Conservation (phyloP, 768 basidiomycete species). For the Kwoniella newhampshirensis region DNA sequence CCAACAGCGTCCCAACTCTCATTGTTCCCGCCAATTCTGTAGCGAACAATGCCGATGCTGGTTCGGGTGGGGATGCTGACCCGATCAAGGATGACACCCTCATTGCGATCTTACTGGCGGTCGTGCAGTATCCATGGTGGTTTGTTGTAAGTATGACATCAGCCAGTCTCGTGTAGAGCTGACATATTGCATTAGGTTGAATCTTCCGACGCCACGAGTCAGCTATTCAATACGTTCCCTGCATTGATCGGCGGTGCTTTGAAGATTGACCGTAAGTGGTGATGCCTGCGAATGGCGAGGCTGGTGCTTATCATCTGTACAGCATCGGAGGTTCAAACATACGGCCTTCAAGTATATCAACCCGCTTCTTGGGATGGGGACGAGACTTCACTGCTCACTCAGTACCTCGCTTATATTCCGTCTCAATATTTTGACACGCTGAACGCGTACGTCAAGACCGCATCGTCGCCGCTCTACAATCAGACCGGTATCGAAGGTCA, state of each 20-base stretch:
- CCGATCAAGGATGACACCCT: constrained; percentile 40
- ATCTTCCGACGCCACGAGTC: constrained; percentile 63
- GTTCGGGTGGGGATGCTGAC: constrained; percentile 28
- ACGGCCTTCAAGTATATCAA: constrained; percentile 69
- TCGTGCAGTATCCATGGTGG: constrained; percentile 47
- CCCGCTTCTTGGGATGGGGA: constrained; percentile 65
- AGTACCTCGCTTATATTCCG: constrained; percentile 73
- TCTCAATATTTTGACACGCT: constrained; percentile 61
- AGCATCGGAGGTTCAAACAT: constrained; percentile 57
- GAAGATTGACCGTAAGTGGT: constrained; percentile 56
- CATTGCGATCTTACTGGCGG: constrained; percentile 46
- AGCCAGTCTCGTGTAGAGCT: neutral
- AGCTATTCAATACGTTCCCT: constrained; percentile 76
- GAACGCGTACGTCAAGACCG: constrained; percentile 64
- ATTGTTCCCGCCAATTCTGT: constrained; percentile 51
- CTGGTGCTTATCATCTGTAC: constrained; percentile 12
- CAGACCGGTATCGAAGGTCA: constrained; percentile 58
- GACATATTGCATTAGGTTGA: constrained; percentile 44
- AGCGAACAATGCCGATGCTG: constrained; percentile 36
- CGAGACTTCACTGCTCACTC: constrained; percentile 61
- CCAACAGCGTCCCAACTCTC: constrained; percentile 49
- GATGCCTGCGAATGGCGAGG: constrained; percentile 48
- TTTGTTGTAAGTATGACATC: constrained; percentile 31
- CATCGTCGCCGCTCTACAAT: constrained; percentile 67
- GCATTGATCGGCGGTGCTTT: constrained; percentile 58